phyloP scores from a whole-genome alignment of 2,329 filamentous ascomycete species.

The Talaromyces pinophilus region DNA sequence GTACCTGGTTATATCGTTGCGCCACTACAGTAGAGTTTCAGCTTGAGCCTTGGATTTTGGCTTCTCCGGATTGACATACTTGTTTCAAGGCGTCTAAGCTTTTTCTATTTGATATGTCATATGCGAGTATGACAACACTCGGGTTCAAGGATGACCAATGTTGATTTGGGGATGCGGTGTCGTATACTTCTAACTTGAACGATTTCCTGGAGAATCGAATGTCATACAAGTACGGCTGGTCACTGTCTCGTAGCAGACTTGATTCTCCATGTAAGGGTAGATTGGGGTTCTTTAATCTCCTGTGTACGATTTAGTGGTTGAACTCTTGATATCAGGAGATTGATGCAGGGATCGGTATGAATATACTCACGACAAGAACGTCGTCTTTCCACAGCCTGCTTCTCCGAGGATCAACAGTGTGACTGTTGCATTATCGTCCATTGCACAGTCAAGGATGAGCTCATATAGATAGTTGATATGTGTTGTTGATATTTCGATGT shows the following conservation, averaged over 20 bases:
- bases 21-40: slow-evolving; percentile 37
- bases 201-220: slow-evolving; percentile 58
- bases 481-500: neutral
- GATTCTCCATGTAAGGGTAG: slow-evolving; percentile 28
- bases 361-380: slow-evolving; percentile 60
- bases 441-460: neutral
- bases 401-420: slow-evolving; percentile 60
- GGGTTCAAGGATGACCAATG: slow-evolving; percentile 57
- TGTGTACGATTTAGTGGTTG: neutral
- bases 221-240: slow-evolving; percentile 62
- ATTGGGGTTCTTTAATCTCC: slow-evolving; percentile 27
- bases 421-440: slow-evolving; percentile 28
- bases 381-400: slow-evolving; percentile 62
- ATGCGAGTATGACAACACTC: slow-evolving; percentile 60
- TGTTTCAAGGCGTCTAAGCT: slow-evolving; percentile 52
- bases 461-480: neutral
- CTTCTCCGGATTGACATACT: slow-evolving; percentile 27
- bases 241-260: slow-evolving; percentile 53
- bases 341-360: neutral
- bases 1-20: slow-evolving; percentile 47
- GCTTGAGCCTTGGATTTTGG: neutral
- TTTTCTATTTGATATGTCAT: slow-evolving; percentile 56
- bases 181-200: slow-evolving; percentile 58
- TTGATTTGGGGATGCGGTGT: slow-evolving; percentile 59
- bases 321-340: neutral